Conservation (phyloP, 2,329 filamentous ascomycete genomes). For the Hypoxylon sp. region DNA sequence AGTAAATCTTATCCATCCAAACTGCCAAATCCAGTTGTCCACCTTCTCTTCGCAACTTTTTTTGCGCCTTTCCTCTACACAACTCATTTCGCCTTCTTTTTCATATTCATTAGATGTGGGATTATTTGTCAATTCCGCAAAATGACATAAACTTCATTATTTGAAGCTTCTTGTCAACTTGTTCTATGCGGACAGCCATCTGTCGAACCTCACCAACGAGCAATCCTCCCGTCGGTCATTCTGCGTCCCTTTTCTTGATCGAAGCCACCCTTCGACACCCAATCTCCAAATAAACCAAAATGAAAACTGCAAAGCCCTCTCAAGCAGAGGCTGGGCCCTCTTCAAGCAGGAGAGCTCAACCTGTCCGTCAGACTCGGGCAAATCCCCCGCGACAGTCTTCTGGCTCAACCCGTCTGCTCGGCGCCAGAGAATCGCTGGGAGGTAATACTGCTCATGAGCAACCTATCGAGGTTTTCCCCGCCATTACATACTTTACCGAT, state of each 20-base stretch:
- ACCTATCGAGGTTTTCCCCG: slow-evolving; percentile 72
- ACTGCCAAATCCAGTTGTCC: slow-evolving; percentile 22
- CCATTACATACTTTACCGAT: slow-evolving; percentile 82
- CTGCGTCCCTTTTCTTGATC: slow-evolving; percentile 19
- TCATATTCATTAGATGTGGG: slow-evolving; percentile 24
- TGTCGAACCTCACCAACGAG: slow-evolving; percentile 18
- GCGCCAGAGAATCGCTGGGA: slow-evolving; percentile 56
- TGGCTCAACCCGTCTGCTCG: slow-evolving; percentile 54
- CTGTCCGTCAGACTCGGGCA: slow-evolving; percentile 70
- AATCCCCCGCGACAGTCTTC: slow-evolving; percentile 68
- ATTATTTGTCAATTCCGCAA: slow-evolving; percentile 39
- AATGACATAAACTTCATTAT: slow-evolving; percentile 44
- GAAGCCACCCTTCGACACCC: slow-evolving; percentile 15
- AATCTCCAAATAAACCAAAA: slow-evolving; percentile 44
- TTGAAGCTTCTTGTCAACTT: slow-evolving; percentile 40
- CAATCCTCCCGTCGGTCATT: slow-evolving; percentile 36
- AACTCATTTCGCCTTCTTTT: background rate
- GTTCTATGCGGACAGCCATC: slow-evolving; percentile 21
- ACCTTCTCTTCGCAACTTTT: slow-evolving; percentile 16
- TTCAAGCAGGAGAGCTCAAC: slow-evolving; percentile 68
- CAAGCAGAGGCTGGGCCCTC: slow-evolving; percentile 49
- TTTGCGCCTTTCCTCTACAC: slow-evolving; percentile 42
- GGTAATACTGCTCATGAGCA: slow-evolving; percentile 59
- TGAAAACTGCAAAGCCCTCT: slow-evolving; percentile 65
- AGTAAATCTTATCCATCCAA: slow-evolving; percentile 34